A percentile compares a stretch with the other conserved stretches of the same genome.
These are phyloP conservation scores for Penicillium sp. DNA, from an alignment of 2,329 filamentous ascomycete species.

Conservation along the genomic window DNA sequence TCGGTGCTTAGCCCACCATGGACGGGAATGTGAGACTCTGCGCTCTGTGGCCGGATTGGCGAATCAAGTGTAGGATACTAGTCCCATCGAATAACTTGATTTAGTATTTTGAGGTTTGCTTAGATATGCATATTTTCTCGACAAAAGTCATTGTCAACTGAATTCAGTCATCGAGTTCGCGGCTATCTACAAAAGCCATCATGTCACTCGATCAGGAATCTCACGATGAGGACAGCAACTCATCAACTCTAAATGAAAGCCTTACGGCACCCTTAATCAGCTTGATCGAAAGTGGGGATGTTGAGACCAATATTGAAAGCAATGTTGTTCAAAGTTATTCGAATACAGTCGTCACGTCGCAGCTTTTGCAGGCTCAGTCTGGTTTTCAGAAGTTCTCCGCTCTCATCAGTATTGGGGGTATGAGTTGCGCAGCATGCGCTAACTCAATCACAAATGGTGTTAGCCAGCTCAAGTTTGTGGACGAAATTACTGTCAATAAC, in stretches of 20 bases:
- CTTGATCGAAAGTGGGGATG: not conserved
- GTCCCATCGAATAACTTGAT: not conserved
- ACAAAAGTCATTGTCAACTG: not conserved
- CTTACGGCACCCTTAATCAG: not conserved
- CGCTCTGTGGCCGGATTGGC: not conserved
- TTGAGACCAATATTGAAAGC: not conserved
- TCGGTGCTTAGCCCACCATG: not conserved
- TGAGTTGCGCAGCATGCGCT: constrained; percentile 57
- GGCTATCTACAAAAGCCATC: not conserved
- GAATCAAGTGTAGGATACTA: not conserved
- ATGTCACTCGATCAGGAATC: not conserved
- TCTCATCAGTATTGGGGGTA: constrained; percentile 50
- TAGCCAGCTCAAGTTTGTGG: constrained; percentile 44
- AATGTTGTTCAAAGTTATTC: not conserved
- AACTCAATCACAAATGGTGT: constrained; percentile 47
- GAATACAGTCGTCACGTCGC: not conserved
- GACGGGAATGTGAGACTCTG: not conserved
- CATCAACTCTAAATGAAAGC: constrained; percentile 1
- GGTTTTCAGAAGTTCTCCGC: constrained; percentile 20
- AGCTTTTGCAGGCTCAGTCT: not conserved
- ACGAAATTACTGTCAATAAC: constrained; percentile 48
- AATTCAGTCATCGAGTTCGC: not conserved
- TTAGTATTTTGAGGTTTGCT: not conserved
- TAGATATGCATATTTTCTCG: not conserved
- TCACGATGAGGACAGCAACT: not conserved